Conservation (phyloP, 2,329 filamentous ascomycete genomes). For the Alternaria gansuensis region DNA sequence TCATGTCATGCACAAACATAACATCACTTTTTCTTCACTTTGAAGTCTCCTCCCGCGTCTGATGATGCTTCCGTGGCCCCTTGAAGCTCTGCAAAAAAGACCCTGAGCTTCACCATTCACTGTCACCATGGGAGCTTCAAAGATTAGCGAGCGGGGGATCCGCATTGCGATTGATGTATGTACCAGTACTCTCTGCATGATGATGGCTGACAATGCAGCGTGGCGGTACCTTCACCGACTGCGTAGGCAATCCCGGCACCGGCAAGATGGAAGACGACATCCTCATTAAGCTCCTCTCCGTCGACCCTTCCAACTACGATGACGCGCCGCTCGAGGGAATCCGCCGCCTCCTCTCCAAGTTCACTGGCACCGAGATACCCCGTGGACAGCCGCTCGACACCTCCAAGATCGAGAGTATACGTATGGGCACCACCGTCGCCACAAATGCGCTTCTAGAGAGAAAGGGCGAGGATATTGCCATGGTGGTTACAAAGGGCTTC, state of each 20-base stretch:
- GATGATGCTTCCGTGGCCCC: neutral
- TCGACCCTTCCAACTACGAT: conserved; percentile 87
- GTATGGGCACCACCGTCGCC: conserved; percentile 95
- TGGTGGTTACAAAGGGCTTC: conserved; percentile 89
- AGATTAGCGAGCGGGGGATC: conserved; percentile 64
- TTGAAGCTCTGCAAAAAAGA: neutral
- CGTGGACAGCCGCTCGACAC: conserved; percentile 84
- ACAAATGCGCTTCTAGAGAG: conserved; percentile 91
- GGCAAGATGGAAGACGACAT: conserved; percentile 76
- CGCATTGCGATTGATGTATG: conserved; percentile 73
- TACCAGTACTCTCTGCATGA: neutral
- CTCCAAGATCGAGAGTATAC: conserved; percentile 83
- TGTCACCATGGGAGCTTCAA: conserved; percentile 36
- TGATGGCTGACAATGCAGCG: conserved; percentile 58
- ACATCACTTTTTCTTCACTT: conserved; percentile 3
- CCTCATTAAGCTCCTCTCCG: conserved; percentile 87
- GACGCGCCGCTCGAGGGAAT: conserved; percentile 94
- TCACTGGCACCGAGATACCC: conserved; percentile 77
- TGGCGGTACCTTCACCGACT: conserved; percentile 92
- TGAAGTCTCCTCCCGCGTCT: neutral
- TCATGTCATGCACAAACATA: neutral
- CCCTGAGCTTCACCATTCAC: neutral
- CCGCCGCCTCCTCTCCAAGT: conserved; percentile 81
- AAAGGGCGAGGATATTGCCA: conserved; percentile 86
- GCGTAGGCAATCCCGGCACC: conserved; percentile 79